Conservation (phyloP, 306 rosid species). For the Citrullus colocynthis region DNA sequence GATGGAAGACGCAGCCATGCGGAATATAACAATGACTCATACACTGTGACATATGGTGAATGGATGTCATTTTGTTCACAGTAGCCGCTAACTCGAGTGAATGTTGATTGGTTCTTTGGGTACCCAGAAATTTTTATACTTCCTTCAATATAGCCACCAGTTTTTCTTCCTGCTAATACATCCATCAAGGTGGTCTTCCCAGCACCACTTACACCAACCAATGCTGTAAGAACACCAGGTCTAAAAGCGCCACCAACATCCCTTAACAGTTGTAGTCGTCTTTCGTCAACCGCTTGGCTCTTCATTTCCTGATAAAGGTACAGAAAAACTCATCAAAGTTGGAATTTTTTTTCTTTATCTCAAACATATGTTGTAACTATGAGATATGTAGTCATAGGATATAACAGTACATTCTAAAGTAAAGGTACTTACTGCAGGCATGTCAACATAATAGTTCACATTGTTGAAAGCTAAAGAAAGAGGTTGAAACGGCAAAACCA, state of each 20-base stretch:
- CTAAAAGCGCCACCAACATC: conserved; percentile 26
- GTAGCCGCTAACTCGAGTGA: conserved; percentile 32
- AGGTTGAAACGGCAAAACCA: conserved; percentile 36
- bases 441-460: conserved; percentile 36
- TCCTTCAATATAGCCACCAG: conserved; percentile 36
- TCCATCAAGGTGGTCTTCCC: conserved; percentile 44
- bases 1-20: conserved; percentile 29
- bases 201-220: conserved; percentile 38
- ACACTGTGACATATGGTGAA: conserved; percentile 30
- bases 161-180: conserved; percentile 35
- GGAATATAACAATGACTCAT: conserved; percentile 29
- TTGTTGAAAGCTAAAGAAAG: conserved; percentile 44
- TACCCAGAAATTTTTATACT: conserved; percentile 31
- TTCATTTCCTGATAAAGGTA: conserved; percentile 27
- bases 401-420: neutral
- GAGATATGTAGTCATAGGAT: neutral
- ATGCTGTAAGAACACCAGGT: conserved; percentile 35
- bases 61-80: conserved; percentile 41
- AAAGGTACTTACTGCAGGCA: conserved; percentile 34
- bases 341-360: neutral
- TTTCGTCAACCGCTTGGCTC: conserved; percentile 21
- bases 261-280: conserved; percentile 14
- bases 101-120: conserved; percentile 30
- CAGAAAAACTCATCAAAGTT: neutral
- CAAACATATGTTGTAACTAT: neutral